Evolutionary conservation across 2,329 filamentous ascomycete species (phyloP).

Genomic region (Penicillium sp.): DNA sequence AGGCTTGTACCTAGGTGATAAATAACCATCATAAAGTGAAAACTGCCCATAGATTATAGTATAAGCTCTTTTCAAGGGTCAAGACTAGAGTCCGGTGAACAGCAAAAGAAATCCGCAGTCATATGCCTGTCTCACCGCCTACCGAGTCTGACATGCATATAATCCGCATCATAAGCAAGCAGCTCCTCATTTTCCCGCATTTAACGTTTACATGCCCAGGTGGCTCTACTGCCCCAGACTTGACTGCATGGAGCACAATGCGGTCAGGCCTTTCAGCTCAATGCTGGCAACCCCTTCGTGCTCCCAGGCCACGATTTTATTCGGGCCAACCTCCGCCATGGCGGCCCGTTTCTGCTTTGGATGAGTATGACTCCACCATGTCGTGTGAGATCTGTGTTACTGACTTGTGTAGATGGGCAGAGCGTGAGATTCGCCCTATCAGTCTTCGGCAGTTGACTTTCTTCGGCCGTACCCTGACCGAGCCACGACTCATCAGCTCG

Average conservation of each 20-base stretch:
- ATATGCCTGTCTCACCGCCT: slow-evolving; percentile 19
- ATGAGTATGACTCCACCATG: slow-evolving; percentile 48
- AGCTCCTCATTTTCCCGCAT: slow-evolving; percentile 6
- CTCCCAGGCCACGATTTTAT: slow-evolving; percentile 22
- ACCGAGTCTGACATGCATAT: slow-evolving; percentile 14
- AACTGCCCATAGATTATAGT: too few species aligned
- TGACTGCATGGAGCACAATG: slow-evolving; percentile 35
- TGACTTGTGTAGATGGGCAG: slow-evolving; percentile 67
- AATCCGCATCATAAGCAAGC: not conserved
- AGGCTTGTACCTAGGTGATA: not conserved
- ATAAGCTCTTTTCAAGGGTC: too few species aligned
- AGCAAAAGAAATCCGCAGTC: slow-evolving; percentile 2
- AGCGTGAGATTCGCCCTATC: slow-evolving; percentile 87
- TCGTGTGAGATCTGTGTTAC: not conserved
- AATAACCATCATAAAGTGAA: not conserved
- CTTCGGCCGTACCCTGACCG: slow-evolving; percentile 88
- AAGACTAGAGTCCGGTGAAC: not conserved
- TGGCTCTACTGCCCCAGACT: slow-evolving; percentile 4
- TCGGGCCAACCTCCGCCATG: slow-evolving; percentile 48
- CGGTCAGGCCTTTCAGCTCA: slow-evolving; percentile 31
- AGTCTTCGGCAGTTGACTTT: slow-evolving; percentile 94
- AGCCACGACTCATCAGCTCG: slow-evolving; percentile 81
- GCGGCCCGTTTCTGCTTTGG: slow-evolving; percentile 55
- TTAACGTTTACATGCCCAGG: not conserved
- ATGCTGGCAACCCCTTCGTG: slow-evolving; percentile 27